Evolutionary conservation across 768 basidiomycete genomes (phyloP), one percentile per base, ranked within the genome.

Genomic region (Lactarius vividus): DNA sequence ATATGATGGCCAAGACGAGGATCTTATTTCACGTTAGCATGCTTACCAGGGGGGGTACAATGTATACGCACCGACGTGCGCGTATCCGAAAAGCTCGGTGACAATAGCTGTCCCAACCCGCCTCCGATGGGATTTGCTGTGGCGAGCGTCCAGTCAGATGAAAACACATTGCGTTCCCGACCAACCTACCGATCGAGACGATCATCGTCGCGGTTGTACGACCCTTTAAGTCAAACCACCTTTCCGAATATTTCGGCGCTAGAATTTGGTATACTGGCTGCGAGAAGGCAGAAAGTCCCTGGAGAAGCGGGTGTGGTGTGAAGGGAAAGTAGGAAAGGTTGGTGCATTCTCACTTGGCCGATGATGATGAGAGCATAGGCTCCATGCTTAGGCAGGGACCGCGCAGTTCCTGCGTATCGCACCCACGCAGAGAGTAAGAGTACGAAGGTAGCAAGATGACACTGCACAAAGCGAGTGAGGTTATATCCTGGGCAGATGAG

Each of bases 231-330:
- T 89, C 85, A 71, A 94, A 94, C 92, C 92, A 94, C 37, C 77
- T 84, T 73, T 94, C 89, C 0, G 92, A 92, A 75, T 88, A 94
- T 60, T 84, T 87, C 1, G 92, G 90, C 6, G 88, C 89, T 10
- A 93, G 77, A 29, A 94, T 83, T 75, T 91, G 91, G 74, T 85
- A 93, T 16, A 87, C 78, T 3, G 91, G 86, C 72, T 91, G 88
- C 2, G 89, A 79, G 55, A 91, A 74, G 1, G 84, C 84, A 8
- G 84, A 80, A 46, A 92, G 80, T 18, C 87, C 69, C 90, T 92
- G 63, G 44, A 26, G 49, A 52, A 44, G 31, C 13, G 26, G 13
- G 26, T 52, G 52, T 63, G 33, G 4, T 52, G 55, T 63, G 33
- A 62, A 40, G 23, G 31, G 4, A 23, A 23, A n/a, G 13, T 3